phyloP scores from a whole-genome alignment of 2,329 filamentous ascomycete species.

The Neospermospora avenae region DNA sequence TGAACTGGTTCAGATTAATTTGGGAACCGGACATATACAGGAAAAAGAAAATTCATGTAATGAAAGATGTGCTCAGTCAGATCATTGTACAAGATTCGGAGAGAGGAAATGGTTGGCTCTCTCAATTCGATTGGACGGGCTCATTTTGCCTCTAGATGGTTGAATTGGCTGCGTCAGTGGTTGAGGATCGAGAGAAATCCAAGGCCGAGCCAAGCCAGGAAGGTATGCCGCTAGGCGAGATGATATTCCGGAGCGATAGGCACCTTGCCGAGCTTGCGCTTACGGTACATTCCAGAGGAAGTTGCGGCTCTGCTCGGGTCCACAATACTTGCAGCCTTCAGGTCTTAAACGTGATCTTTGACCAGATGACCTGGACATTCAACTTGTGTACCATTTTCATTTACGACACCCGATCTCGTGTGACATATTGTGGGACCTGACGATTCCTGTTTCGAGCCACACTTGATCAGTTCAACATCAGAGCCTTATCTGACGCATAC shows the following conservation, averaged over 20 bases:
- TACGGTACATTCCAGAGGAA: too few species aligned
- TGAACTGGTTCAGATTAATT: not conserved
- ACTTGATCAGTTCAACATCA: slow-evolving; percentile 8
- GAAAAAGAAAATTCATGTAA: not conserved
- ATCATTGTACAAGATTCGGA: not conserved
- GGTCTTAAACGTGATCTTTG: slow-evolving; percentile 19
- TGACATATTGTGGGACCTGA: slow-evolving; percentile 6
- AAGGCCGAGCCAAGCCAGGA: not conserved
- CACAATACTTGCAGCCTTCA: slow-evolving; percentile 5
- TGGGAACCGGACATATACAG: not conserved
- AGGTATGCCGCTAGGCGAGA: slow-evolving; percentile 2
- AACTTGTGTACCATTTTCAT: not conserved
- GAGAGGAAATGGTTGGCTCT: not conserved
- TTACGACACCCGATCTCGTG: slow-evolving; percentile 10
- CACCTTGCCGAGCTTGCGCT: not conserved
- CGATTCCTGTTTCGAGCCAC: slow-evolving; percentile 7
- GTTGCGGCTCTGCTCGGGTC: not conserved
- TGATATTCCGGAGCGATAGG: not conserved
- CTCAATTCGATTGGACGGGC: slow-evolving; percentile 2
- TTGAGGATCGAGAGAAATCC: slow-evolving; percentile 1
- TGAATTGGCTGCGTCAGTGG: slow-evolving; percentile 9
- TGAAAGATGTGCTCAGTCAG: not conserved
- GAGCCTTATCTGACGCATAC: slow-evolving; percentile 10
- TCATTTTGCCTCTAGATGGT: not conserved
- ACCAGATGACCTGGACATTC: slow-evolving; percentile 9